Conservation (phyloP, 2,329 filamentous ascomycete genomes). For the Cadophora luteo-olivacea region DNA sequence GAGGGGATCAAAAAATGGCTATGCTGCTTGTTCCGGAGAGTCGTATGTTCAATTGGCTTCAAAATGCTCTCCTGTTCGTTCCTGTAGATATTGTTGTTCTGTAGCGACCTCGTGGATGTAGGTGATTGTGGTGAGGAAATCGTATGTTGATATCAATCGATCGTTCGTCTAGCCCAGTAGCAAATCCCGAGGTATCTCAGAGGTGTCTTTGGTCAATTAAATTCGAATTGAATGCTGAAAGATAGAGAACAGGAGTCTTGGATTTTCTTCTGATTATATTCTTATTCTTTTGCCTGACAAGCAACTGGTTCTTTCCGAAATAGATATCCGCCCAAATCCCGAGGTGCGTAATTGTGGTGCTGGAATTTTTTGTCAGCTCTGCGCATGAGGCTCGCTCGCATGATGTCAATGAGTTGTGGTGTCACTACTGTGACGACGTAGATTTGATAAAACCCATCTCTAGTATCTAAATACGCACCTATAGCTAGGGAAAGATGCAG, state of each 20-base stretch:
- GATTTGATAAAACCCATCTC: background rate
- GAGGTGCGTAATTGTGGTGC: conserved; percentile 18
- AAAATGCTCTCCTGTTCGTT: background rate
- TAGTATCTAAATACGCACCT: background rate
- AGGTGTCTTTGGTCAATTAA: background rate
- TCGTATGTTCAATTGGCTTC: background rate
- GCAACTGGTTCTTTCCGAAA: background rate
- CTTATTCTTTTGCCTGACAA: background rate
- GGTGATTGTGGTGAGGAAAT: background rate
- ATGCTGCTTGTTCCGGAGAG: background rate
- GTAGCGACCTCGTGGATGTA: background rate
- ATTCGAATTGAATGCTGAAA: conserved; percentile 5
- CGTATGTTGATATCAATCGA: conserved; percentile 2
- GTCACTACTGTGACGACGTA: conserved; percentile 24
- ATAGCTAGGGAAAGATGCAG: too few species aligned
- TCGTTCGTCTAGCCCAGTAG: background rate
- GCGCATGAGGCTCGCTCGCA: conserved; percentile 23
- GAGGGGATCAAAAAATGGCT: background rate
- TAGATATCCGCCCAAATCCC: conserved; percentile 20
- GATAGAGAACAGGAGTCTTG: background rate
- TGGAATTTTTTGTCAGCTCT: conserved; percentile 24
- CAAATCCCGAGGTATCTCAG: conserved; percentile 15
- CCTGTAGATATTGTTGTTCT: background rate
- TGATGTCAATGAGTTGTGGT: conserved; percentile 28
- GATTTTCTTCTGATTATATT: background rate